Conservation (phyloP, 1,284 basidiomycete species). For the Rhodotorula sp. region DNA sequence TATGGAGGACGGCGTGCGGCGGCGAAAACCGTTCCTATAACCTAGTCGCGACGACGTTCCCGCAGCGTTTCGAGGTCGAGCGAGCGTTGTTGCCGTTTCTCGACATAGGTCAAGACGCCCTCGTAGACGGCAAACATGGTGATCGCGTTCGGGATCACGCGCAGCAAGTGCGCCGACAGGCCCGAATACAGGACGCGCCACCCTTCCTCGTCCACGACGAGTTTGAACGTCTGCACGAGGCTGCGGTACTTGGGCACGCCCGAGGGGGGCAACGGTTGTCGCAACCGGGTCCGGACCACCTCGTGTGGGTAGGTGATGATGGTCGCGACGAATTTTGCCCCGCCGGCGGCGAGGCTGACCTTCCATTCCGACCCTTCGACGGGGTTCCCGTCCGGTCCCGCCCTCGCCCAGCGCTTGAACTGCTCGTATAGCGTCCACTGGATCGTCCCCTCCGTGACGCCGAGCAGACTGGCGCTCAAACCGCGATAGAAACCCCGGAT, state of each 20-base stretch:
- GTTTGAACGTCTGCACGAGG: constrained; percentile 75
- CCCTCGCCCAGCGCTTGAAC: constrained; percentile 43
- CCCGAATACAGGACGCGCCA: constrained; percentile 83
- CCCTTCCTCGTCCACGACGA: constrained; percentile 89
- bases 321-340: constrained; percentile 88
- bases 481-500: constrained; percentile 90
- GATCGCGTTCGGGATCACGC: constrained; percentile 94
- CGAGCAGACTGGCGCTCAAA: constrained; percentile 88
- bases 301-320: constrained; percentile 96
- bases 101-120: constrained; percentile 35
- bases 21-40: no score
- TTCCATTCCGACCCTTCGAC: constrained; percentile 63
- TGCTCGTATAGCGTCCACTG: constrained; percentile 95
- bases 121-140: constrained; percentile 78
- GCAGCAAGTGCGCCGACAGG: constrained; percentile 88
- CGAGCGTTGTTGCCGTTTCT: background rate
- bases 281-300: constrained; percentile 85
- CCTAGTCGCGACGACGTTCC: background rate
- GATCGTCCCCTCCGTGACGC: constrained; percentile 94
- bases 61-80: background rate
- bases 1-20: no score
- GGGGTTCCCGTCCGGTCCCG: constrained; percentile 49
- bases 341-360: constrained; percentile 71
- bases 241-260: constrained; percentile 71
- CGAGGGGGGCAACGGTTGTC: constrained; percentile 66